Percentiles rank a stretch among this genome's conserved stretches.
Conservation (phyloP, 2,329 filamentous ascomycete genomes). For the Huntiella omanensis region DNA sequence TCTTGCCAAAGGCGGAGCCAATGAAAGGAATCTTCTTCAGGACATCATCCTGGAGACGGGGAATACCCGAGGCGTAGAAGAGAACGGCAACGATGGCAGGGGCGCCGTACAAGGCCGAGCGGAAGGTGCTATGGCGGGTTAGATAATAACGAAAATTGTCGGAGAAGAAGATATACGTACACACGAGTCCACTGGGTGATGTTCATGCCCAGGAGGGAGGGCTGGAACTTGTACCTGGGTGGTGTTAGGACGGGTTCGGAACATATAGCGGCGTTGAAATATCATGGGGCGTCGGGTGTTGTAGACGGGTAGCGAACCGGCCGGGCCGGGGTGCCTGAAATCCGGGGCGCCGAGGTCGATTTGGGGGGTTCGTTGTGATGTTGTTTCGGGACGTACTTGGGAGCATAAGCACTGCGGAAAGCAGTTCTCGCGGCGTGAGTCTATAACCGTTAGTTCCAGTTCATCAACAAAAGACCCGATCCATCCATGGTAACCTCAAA, state of each 20-base stretch:
- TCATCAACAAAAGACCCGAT: too few relatives aligned
- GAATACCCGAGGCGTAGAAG: constrained; percentile 43
- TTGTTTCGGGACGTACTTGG: constrained; percentile 32
- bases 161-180: constrained; percentile 25
- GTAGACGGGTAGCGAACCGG: background rate
- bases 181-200: constrained; percentile 26
- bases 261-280: background rate
- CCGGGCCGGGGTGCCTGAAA: background rate
- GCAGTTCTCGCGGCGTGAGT: constrained; percentile 12
- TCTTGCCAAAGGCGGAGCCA: constrained; percentile 1
- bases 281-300: background rate
- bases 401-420: constrained; percentile 46
- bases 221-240: constrained; percentile 38
- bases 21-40: constrained; percentile 27
- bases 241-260: background rate
- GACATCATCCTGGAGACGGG: constrained; percentile 39
- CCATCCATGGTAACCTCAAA: too few relatives aligned
- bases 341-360: background rate
- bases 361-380: background rate
- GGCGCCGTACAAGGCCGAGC: constrained; percentile 34
- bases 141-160: background rate
- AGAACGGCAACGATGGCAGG: constrained; percentile 38
- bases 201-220: constrained; percentile 35
- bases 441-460: constrained; percentile 1
- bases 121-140: constrained; percentile 16